phyloP scores from a whole-genome alignment of 2,329 filamentous ascomycete genomes.

The Venturia pyrina region DNA sequence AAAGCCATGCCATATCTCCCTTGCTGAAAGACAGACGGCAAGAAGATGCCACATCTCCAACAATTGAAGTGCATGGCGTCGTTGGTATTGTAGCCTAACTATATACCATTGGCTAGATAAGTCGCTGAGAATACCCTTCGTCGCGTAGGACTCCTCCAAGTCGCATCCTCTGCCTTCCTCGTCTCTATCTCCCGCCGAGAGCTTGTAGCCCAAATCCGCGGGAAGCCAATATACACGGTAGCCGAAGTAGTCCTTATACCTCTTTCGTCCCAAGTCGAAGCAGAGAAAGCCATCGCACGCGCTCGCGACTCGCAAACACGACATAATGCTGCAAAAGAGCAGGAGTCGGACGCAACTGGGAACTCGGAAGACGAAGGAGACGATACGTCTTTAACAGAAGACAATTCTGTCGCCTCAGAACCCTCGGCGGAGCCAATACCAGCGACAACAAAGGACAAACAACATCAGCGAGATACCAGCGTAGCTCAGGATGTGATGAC shows the following conservation, averaged over 20 bases:
- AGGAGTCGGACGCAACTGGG: constrained; percentile 17
- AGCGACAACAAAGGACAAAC: constrained; percentile 20
- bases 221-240: constrained; percentile 73
- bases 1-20: constrained; percentile 42
- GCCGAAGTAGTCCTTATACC: constrained; percentile 89
- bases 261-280: constrained; percentile 64
- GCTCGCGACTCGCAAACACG: constrained; percentile 41
- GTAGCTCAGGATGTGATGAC: constrained; percentile 84
- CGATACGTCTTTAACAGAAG: constrained; percentile 14
- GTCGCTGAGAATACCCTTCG: neutral
- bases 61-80: constrained; percentile 41
- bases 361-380: constrained; percentile 12
- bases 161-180: constrained; percentile 73
- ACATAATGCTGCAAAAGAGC: constrained; percentile 20
- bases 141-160: constrained; percentile 63
- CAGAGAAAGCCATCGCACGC: constrained; percentile 58
- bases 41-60: constrained; percentile 26
- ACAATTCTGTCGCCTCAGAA: constrained; percentile 24
- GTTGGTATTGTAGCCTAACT: constrained; percentile 37
- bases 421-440: constrained; percentile 23
- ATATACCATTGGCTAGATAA: neutral
- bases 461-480: constrained; percentile 40
- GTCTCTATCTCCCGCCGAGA: constrained; percentile 78
- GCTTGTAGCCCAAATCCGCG: constrained; percentile 79
- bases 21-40: constrained; percentile 31